phyloP scores from a whole-genome alignment of 768 basidiomycete species.

The Hygrophorus pudorinus region DNA sequence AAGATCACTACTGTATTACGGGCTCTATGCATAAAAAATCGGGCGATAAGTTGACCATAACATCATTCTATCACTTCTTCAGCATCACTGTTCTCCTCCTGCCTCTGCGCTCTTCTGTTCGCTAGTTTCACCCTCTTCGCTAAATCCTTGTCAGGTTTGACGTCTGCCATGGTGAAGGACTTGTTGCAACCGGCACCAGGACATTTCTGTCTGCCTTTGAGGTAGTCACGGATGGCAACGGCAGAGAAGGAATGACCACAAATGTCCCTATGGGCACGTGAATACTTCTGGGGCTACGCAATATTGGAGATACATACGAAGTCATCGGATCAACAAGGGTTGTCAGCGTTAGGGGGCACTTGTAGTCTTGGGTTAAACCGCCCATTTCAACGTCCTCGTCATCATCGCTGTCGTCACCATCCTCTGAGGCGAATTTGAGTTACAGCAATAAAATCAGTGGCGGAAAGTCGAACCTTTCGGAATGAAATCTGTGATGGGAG shows the following conservation, averaged over 20 bases:
- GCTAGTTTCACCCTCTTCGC: slow-evolving; percentile 52
- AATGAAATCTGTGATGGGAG: slow-evolving; percentile 67
- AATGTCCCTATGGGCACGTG: slow-evolving; percentile 6
- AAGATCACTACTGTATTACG: no score
- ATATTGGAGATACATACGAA: slow-evolving; percentile 44
- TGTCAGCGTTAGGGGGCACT: slow-evolving; percentile 71
- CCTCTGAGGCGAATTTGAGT: slow-evolving; percentile 38
- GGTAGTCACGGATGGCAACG: slow-evolving; percentile 56
- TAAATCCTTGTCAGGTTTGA: slow-evolving; percentile 46
- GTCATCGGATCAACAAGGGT: slow-evolving; percentile 65
- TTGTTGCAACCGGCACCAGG: slow-evolving; percentile 69
- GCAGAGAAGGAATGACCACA: slow-evolving; percentile 83
- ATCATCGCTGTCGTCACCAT: slow-evolving; percentile 70
- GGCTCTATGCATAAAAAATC: no score
- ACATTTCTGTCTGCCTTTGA: slow-evolving; percentile 41
- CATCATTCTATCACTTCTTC: slow-evolving; percentile 46
- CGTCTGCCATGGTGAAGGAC: slow-evolving; percentile 37
- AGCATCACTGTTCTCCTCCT: slow-evolving; percentile 45
- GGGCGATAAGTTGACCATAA: no score
- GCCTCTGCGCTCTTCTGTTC: slow-evolving; percentile 40
- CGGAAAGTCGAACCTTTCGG: slow-evolving; percentile 41
- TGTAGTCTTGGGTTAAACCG: slow-evolving; percentile 73
- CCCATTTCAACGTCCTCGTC: slow-evolving; percentile 89
- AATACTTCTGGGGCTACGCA: slow-evolving; percentile 1
- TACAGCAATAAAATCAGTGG: neutral